Evolutionary conservation across 805 yeast species (phyloP), one percentile per base, ranked within the genome.

Genomic region (Geotrichum ghanense): DNA sequence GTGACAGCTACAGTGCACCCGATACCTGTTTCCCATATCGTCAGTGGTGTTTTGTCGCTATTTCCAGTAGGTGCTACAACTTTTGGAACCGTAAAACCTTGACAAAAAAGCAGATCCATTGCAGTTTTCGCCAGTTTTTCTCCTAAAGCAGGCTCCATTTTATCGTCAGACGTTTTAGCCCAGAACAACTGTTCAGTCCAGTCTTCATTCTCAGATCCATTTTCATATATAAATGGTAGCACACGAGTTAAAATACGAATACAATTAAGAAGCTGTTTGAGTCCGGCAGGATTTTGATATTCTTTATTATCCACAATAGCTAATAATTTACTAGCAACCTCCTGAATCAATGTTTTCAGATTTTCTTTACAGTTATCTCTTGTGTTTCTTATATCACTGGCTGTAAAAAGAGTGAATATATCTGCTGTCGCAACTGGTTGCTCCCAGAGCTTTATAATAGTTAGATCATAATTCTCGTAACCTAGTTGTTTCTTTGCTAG

Each of bases 1-100:
- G 50, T 53, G 55, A 66, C 46, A 48, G 50, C 60, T 43, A 47
- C 61, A 2, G 61, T 55, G 2, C 67, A 59, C 2, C 86, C 89
- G 25, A 88, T 71, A 3, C 95, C 96, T 2, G 83, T 77, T 54
- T 84, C 94, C 95, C 96, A 88, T 1, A 82, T 68, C 5, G 67
- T 51, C 44, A 63, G 64, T 21, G 71, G 71, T 3, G 60, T 52
- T 4, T 65, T 62, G 23, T 62, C 61, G 16, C 39, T 45, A 7
- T n/a, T n/a, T 20, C 24, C 9, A 5, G 35, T 22, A 10, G 48
- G 20, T 9, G 42, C 27, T 20, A 59, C 48, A 19, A 43, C 27
- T 12, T 23, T 24, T 3, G 69, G 60, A 6, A 77, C 60, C 0
- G 89, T 78, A 56, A 82, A 82, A 1, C 76, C 76, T 9, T 71